A percentile compares a stretch with the other conserved stretches of the same genome.
phyloP scores from a whole-genome alignment of 768 basidiomycete genomes.

The Dictyophora rubrovolvata region DNA sequence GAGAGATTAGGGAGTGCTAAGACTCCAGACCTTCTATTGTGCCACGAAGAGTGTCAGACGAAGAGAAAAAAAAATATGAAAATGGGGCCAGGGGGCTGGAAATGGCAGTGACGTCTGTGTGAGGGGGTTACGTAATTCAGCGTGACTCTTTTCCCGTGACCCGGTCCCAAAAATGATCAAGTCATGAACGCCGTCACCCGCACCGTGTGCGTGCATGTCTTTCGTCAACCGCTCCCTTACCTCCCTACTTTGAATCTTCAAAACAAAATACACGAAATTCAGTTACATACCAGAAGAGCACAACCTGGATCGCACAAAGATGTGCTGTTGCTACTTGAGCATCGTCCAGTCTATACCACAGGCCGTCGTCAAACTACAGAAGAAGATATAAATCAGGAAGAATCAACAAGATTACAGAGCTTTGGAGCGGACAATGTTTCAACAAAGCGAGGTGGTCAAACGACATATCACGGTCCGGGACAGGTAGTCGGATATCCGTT shows the following conservation, averaged over 20 bases:
- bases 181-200: neutral
- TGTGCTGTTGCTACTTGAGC: conserved; percentile 73
- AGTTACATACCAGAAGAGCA: conserved; percentile 42
- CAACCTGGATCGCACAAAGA: conserved; percentile 34
- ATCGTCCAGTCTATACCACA: conserved; percentile 88
- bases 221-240: conserved; percentile 73
- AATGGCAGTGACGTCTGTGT: too few species aligned
- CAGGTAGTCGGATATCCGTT: conserved; percentile 95
- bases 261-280: conserved; percentile 57
- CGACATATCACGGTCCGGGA: conserved; percentile 96
- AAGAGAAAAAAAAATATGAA: too few species aligned
- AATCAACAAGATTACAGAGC: conserved; percentile 52
- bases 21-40: too few species aligned
- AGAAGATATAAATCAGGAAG: conserved; percentile 39
- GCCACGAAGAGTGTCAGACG: too few species aligned
- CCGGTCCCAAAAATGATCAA: neutral
- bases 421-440: conserved; percentile 84
- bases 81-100: too few species aligned
- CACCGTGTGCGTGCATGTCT: conserved; percentile 45
- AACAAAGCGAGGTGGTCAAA: conserved; percentile 80
- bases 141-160: neutral
- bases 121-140: too few species aligned
- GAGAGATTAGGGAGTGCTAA: too few species aligned
- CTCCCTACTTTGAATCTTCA: conserved; percentile 55
- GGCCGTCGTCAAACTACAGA: conserved; percentile 73